Evolutionary conservation across 805 yeast genomes (phyloP), one percentile per base, ranked within the genome.

Genomic region (Kodamaea sagamina): DNA sequence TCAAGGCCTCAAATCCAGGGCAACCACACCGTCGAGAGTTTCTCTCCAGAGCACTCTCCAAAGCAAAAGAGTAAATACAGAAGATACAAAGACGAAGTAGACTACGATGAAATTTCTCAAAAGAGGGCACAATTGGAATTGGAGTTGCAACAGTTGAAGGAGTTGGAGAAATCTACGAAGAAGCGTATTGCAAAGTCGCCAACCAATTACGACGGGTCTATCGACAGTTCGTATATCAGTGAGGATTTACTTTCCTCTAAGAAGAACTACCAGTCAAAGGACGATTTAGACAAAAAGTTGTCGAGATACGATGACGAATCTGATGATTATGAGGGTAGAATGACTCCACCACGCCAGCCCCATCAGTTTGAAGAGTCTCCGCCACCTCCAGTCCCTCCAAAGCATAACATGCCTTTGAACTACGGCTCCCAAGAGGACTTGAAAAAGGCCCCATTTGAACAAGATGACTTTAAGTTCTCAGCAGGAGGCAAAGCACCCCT

Each of bases 61-160:
- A 32, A 26, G 9, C 26, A 25, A 11, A 37, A 34, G 13, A 37
- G 37, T 29, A 41, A 39, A 29, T 16, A 6, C 26, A 11, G 12
- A 13, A 43, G 27, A 18, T 38, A 43, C 26, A 54, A 50, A 6
- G 43, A 38, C 32, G 29, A 26, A 6, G 12, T 16, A n/a, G 41
- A 38, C 9, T 52, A 53, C 16, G 63, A 64, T 34, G 71, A 65
- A 29, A 58, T 70, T 25, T 55, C 63, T 2, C 51, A 52, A 29
- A 68, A 65, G 49, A 61, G 65, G 43, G 70, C 63, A 32, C 71
- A 66, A 50, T 59, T 71, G 37, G 74, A 71, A 47, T 37, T 61
- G 50, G 74, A 69, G 48, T 55, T 71, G 34, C 59, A 61, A 28
- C 64, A 62, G 26, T 55, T 67, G 44, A 61, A 56, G 36, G 54